Base-by-base conservation (phyloP, 257 asterid genomes). In the Ehretia macrophylla region DNA sequence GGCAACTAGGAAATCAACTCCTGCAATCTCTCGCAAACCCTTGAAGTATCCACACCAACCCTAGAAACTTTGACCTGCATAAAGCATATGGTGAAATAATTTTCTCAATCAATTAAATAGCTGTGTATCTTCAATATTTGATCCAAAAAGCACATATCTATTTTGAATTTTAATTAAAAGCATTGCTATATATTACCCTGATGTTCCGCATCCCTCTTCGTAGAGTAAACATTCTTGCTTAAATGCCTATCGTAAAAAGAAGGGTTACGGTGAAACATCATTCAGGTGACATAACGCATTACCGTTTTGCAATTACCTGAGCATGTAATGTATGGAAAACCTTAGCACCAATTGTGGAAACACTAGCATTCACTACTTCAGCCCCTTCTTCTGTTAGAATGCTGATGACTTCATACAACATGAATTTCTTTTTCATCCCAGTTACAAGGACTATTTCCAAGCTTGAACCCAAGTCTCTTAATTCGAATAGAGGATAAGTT, bases 321-420 rank as follows among this genome's bases (percentile, higher is more conserved):
- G 84, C 76, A 14, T 75, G 84, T 45, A 81, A 20, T 0, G 71
- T 72, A 60, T 74, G 72, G 37, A 44, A 64, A 63, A 60, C 51
- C 27, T 46, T 51, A 54, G 54, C 23, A 47, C 52, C 67, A 13
- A 57, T 11, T 3, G 32, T 67, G 42, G 81, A 61, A 58, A 54
- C 17, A 55, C 11, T 58, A 9, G 69, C 70, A 11, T 20, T 22
- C 12, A 64, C 50, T 1, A 77, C 84, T 60, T 81, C 65, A 67
- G 75, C 79, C 64, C 81, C 84, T 72, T 60, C 84, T 63, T 72
- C 64, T 60, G 69, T 70, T 9, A 81, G 9, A 17, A 81, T 68
- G 37, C 40, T 58, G 16, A 81, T 56, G 1, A 72, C 51, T 62
- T 75, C 48, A 47, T 63, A 57, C 42, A 77, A 6, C 19, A 2